Conservation (phyloP, 78 protist genomes). For the Pigoraptor vietnamica region DNA sequence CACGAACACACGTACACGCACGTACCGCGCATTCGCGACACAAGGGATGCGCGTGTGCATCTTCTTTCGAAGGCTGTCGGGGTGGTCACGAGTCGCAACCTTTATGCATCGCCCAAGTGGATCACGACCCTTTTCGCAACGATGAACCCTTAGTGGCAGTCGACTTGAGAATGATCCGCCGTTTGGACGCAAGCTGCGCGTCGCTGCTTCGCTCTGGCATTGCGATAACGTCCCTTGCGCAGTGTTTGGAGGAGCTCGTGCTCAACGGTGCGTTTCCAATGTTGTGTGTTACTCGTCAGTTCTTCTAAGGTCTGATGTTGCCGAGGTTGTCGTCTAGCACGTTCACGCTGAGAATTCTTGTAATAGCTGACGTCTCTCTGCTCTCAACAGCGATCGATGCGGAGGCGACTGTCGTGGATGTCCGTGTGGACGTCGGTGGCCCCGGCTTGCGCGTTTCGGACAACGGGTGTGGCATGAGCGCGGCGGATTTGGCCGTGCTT, state of each 20-base stretch:
- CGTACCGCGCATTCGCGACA: too few species aligned
- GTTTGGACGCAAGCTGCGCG: background rate
- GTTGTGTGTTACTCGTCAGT: background rate
- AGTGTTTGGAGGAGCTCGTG: background rate
- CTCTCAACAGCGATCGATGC: background rate
- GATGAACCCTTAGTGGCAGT: background rate
- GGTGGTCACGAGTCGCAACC: too few species aligned
- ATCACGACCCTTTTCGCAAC: too few species aligned
- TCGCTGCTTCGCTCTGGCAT: background rate
- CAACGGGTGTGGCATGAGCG: background rate
- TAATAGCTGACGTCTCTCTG: background rate
- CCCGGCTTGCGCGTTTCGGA: background rate
- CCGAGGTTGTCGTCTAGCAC: too few species aligned
- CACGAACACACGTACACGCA: too few species aligned
- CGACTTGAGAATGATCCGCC: background rate
- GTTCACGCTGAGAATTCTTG: background rate
- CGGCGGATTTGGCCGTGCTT: background rate
- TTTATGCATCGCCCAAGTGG: too few species aligned
- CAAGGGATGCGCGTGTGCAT: too few species aligned
- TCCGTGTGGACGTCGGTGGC: background rate
- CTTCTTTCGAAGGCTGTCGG: too few species aligned
- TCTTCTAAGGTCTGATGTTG: background rate
- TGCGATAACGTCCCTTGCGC: background rate
- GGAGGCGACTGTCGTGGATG: background rate
- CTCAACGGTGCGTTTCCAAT: background rate